Evolutionary conservation across 768 basidiomycete species (phyloP), one percentile per base, ranked within the genome.

Genomic region (Kwoniella mangroviensis): DNA sequence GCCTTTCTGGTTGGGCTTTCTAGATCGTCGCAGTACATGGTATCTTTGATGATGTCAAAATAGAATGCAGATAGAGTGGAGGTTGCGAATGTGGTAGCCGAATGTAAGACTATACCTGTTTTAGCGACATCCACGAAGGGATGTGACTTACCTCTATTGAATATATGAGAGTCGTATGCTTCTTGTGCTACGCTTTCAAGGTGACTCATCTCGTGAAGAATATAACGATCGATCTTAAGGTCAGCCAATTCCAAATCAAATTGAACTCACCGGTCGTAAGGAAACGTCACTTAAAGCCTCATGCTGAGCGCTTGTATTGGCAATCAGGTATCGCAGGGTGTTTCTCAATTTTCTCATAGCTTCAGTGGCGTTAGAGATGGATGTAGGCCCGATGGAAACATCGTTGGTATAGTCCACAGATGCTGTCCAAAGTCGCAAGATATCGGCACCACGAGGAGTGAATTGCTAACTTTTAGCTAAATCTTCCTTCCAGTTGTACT

Each of bases 31-130:
- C 92, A 92, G 78, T 99, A 98, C 11, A 99, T 84, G 55, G 87
- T 87, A 81, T 98, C 96, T 63, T 97, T 97, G 42, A 89, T 92
- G 59, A 92, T 89, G 77, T 95, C 94, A 72, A 98, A 92, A 83
- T 98, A 98, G 41, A 96, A 84, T 0, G 93, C 90, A 0, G 96
- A 98, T 22, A 98, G 86, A 0, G 91, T 92, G 68, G 89, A 86
- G 76, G 93, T 93, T 34, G 89, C 88, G 73, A 97, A 98, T 72
- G 90, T 88, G 49, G 87, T 88, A 13, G 96, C 82, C 10, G 91
- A 85, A 64, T 86, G 88, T 74, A 92, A 86, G 45, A 92, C 93
- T 96, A 70, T 1, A 22, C 22, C 56, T 7, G 24, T 22, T 28
- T 60, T 26, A 68, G 67, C 51, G 22, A 28, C 21, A 22, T 45